phyloP scores from a whole-genome alignment of 1,139 yeast species.

The Pichia sp. region DNA sequence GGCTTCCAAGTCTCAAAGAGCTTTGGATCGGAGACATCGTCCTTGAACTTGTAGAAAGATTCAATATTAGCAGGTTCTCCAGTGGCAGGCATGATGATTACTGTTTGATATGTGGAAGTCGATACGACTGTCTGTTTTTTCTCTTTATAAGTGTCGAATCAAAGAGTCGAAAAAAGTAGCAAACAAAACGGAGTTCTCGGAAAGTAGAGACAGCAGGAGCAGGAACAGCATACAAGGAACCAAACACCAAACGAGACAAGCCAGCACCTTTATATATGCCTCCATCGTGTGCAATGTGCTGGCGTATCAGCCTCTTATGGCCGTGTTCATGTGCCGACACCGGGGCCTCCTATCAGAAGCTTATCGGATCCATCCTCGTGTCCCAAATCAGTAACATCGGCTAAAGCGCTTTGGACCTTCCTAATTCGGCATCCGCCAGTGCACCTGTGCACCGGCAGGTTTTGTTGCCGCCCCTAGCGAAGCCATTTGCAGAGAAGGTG shows the following conservation, averaged over 20 bases:
- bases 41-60: slow-evolving; percentile 28
- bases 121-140: background rate
- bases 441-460: background rate
- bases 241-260: too few species aligned
- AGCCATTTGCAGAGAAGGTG: background rate
- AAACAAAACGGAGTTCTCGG: background rate
- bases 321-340: background rate
- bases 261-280: too few species aligned
- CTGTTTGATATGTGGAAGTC: background rate
- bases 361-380: background rate
- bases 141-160: background rate
- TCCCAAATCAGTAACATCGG: background rate
- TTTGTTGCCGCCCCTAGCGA: background rate
- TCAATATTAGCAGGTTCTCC: slow-evolving; percentile 29
- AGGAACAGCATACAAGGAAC: too few species aligned
- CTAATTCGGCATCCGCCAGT: background rate
- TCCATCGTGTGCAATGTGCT: too few species aligned
- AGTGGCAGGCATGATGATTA: slow-evolving; percentile 3
- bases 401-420: background rate
- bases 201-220: too few species aligned
- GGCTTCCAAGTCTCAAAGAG: slow-evolving; percentile 42
- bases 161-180: background rate
- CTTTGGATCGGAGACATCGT: slow-evolving; percentile 30
- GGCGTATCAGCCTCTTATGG: too few species aligned
- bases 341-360: background rate